Percentiles rank a stretch among this genome's conserved stretches.
phyloP scores from a whole-genome alignment of 2,329 filamentous ascomycete species.

The Aspergillus ruber region DNA sequence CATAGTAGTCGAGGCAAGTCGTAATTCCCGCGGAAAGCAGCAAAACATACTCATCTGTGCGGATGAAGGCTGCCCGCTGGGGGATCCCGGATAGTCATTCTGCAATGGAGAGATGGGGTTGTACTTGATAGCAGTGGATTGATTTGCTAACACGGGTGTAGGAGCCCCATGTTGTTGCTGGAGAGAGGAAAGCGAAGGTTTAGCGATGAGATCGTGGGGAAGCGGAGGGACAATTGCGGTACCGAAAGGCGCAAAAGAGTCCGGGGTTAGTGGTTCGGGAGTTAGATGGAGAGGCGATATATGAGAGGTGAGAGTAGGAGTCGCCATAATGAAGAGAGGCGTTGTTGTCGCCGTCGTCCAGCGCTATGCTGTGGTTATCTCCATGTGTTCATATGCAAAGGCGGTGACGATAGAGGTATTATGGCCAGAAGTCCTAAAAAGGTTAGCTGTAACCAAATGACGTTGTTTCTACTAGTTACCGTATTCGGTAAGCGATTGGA shows the following conservation, averaged over 20 bases:
- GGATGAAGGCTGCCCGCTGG: conserved; percentile 38
- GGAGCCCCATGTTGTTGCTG: conserved; percentile 34
- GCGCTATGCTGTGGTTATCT: not conserved
- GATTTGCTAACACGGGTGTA: conserved; percentile 64
- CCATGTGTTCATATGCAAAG: no score
- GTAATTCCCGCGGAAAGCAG: conserved; percentile 61
- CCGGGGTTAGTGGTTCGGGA: conserved; percentile 60
- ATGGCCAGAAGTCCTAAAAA: no score
- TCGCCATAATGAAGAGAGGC: not conserved
- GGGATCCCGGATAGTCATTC: conserved; percentile 59
- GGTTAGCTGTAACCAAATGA: no score
- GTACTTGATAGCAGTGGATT: conserved; percentile 84
- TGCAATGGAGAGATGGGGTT: conserved; percentile 66
- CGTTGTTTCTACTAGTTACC: no score
- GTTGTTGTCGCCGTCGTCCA: no score
- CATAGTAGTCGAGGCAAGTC: conserved; percentile 15
- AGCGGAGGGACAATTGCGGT: conserved; percentile 71
- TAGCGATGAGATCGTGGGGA: conserved; percentile 45
- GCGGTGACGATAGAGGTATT: no score
- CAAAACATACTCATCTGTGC: conserved; percentile 84
- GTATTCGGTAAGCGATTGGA: no score
- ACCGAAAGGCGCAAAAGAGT: conserved; percentile 71
- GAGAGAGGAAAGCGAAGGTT: conserved; percentile 42
- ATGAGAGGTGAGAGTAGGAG: conserved; percentile 20
- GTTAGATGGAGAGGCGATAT: conserved; percentile 43